A percentile compares a stretch with the other conserved stretches of the same genome.
Conservation (phyloP, 192 early-diverging fungal species). For the Coemansia sp. region DNA sequence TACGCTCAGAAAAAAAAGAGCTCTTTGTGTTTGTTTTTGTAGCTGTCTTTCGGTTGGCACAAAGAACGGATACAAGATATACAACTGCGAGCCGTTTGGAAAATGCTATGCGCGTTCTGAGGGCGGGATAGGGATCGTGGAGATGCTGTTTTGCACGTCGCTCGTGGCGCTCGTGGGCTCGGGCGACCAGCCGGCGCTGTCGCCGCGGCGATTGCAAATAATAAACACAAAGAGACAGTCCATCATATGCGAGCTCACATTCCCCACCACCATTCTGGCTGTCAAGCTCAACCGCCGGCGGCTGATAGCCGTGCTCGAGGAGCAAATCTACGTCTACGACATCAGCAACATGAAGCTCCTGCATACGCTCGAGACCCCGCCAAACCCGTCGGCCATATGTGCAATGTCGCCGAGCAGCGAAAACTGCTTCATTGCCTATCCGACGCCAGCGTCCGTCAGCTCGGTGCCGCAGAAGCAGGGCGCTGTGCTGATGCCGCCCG, state of each 20-base stretch:
- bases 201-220: constrained; percentile 87
- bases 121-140: constrained; percentile 90
- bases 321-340: constrained; percentile 95
- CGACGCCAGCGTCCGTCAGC: constrained; percentile 69
- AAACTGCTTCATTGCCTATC: constrained; percentile 94
- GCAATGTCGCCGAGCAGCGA: constrained; percentile 90
- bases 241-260: constrained; percentile 96
- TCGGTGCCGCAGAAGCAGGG: constrained; percentile 52
- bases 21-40: constrained; percentile 2
- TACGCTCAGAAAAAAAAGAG: not conserved
- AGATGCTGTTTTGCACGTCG: constrained; percentile 98
- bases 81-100: constrained; percentile 96
- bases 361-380: constrained; percentile 92
- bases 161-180: constrained; percentile 94
- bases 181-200: constrained; percentile 83
- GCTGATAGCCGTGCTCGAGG: constrained; percentile 91
- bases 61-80: constrained; percentile 86
- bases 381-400: constrained; percentile 86
- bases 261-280: constrained; percentile 86
- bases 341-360: constrained; percentile 98
- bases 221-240: constrained; percentile 98
- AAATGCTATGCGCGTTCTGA: constrained; percentile 89
- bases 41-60: constrained; percentile 89
- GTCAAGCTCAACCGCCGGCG: constrained; percentile 95
- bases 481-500: constrained; percentile 14